Conservation (phyloP, 305 asterid species). For the Rubia peregrina region DNA sequence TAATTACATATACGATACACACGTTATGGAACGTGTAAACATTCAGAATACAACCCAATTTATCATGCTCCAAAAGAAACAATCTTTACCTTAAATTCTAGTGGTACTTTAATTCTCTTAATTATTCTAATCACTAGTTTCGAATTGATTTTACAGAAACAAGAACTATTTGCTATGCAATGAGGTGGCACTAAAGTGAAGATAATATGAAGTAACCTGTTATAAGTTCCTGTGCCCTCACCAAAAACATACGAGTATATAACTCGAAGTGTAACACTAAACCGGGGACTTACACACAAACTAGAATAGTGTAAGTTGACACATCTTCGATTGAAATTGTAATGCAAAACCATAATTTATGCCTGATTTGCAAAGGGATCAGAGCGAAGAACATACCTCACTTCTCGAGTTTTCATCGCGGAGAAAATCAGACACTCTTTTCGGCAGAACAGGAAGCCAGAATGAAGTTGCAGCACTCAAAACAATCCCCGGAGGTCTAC, state of each 20-base stretch:
- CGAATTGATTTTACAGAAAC: not conserved
- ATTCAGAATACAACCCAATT: no score
- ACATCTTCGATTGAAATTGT: not conserved
- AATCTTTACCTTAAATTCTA: not conserved
- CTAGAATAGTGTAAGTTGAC: not conserved
- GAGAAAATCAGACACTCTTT: slow-evolving; percentile 70
- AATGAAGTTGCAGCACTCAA: slow-evolving; percentile 96
- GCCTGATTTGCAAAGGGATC: not conserved
- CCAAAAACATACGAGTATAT: no score
- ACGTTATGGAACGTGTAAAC: not conserved
- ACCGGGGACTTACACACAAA: not conserved
- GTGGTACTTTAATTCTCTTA: not conserved
- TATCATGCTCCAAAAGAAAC: not conserved
- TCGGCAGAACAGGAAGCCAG: slow-evolving; percentile 89
- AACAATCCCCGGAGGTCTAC: slow-evolving; percentile 95
- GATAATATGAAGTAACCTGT: no score
- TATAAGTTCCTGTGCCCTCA: no score
- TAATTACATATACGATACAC: no score
- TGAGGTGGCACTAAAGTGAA: not conserved
- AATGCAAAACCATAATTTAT: not conserved
- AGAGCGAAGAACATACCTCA: slow-evolving; percentile 42
- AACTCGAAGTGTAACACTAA: not conserved
- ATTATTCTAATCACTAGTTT: not conserved
- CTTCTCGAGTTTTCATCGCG: slow-evolving; percentile 83
- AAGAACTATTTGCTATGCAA: not conserved